Conservation (phyloP, 1,284 basidiomycete species). For the Ceratobasidium sp. region DNA sequence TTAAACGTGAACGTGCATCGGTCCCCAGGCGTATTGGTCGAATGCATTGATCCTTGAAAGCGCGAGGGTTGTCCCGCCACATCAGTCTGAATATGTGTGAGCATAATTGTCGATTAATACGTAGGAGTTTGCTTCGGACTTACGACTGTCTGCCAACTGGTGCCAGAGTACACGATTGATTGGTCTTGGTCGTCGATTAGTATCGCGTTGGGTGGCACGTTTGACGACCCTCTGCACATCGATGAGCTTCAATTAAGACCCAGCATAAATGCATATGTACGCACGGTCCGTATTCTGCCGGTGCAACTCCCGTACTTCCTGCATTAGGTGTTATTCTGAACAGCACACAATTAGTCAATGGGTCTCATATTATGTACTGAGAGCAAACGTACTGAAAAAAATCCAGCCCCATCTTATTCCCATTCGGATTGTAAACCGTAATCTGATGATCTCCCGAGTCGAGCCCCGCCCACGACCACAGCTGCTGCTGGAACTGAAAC, state of each 20-base stretch:
- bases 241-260: background rate
- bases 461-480: background rate
- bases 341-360: background rate
- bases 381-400: background rate
- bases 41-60: background rate
- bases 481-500: background rate
- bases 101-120: background rate
- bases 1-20: background rate
- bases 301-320: background rate
- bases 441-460: conserved; percentile 8
- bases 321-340: background rate
- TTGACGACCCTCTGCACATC: background rate
- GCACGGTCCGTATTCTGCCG: background rate
- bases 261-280: background rate
- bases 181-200: background rate
- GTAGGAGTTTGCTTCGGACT: background rate
- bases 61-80: background rate
- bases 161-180: background rate
- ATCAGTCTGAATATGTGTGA: background rate
- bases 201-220: background rate
- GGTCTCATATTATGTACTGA: background rate
- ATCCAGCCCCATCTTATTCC: background rate
- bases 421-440: background rate
- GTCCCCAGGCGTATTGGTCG: background rate
- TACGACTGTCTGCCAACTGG: background rate